Conservation (phyloP, 176 grass and related monocot species). For the bread wheat (Triticum aestivum) region DNA sequence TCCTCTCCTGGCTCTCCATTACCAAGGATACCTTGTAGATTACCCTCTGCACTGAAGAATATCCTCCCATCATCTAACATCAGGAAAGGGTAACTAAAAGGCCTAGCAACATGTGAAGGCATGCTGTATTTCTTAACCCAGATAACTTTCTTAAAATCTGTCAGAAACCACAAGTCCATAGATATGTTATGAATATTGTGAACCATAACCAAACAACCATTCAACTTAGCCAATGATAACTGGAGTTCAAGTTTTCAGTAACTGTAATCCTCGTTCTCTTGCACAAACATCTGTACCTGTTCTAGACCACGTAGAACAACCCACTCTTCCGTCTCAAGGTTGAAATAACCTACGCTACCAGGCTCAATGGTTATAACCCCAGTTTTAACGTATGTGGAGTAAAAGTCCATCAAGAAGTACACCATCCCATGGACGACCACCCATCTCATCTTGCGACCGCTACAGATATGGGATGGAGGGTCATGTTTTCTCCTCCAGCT, state of each 20-base stretch:
- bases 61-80: background rate
- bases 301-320: background rate
- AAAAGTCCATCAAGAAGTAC: no score
- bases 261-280: background rate
- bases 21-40: no score
- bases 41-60: background rate
- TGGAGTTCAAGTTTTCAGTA: background rate
- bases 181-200: background rate
- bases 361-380: no score
- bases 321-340: no score
- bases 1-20: background rate
- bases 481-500: no score
- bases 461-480: no score
- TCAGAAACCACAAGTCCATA: background rate
- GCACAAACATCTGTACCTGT: background rate
- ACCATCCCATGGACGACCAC: no score
- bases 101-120: background rate
- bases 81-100: background rate
- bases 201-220: background rate
- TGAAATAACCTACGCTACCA: no score
- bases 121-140: background rate
- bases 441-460: no score
- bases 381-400: no score
- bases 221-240: background rate
- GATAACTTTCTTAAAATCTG: background rate